phyloP scores from a whole-genome alignment of 2,329 filamentous ascomycete genomes.

The Claviceps arundinis region DNA sequence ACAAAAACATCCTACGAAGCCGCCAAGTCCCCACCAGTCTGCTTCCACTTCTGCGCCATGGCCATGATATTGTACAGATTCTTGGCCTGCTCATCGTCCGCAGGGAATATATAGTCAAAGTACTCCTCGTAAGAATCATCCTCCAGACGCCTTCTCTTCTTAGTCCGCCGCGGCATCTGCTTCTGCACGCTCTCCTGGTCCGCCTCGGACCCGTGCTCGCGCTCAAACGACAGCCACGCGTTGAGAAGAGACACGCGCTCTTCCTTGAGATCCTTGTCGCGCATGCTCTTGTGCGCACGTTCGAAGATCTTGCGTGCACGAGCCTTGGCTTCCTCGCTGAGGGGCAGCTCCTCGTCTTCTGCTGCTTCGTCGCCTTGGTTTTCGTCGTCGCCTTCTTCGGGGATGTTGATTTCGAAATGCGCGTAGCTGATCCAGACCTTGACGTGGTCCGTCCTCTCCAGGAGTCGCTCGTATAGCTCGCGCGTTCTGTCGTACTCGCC shows the following conservation, averaged over 20 bases:
- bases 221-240: conserved; percentile 86
- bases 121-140: conserved; percentile 92
- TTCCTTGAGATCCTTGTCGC: conserved; percentile 80
- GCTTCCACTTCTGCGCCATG: conserved; percentile 81
- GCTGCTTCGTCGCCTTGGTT: conserved; percentile 21
- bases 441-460: conserved; percentile 93
- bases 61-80: conserved; percentile 74
- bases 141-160: conserved; percentile 82
- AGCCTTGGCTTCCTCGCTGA: conserved; percentile 72
- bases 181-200: conserved; percentile 75
- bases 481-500: conserved; percentile 78
- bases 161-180: conserved; percentile 87
- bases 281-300: conserved; percentile 75
- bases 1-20: conserved; percentile 8
- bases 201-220: conserved; percentile 60
- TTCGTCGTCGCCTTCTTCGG: conserved; percentile 49
- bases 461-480: conserved; percentile 72
- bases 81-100: conserved; percentile 76
- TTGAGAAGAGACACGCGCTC: conserved; percentile 87
- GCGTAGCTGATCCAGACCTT: conserved; percentile 99
- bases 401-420: conserved; percentile 94
- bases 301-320: conserved; percentile 75
- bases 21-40: conserved; percentile 26
- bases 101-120: conserved; percentile 92
- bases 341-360: conserved; percentile 48